phyloP scores from a whole-genome alignment of 495 filamentous ascomycete genomes.

The Friedmanniomyces simplex region DNA sequence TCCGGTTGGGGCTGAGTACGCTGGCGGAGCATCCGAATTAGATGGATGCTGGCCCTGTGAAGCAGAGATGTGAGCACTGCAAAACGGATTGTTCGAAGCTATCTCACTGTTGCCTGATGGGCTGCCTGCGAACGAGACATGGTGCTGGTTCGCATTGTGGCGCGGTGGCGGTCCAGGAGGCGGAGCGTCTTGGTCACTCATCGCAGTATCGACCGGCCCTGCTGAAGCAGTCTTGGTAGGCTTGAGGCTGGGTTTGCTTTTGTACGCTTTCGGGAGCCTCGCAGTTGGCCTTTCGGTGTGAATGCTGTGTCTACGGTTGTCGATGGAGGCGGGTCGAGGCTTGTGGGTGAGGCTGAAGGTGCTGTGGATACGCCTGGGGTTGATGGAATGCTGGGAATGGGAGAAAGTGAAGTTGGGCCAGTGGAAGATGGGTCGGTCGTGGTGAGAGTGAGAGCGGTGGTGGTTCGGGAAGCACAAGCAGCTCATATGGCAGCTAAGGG shows the following conservation, averaged over 20 bases:
- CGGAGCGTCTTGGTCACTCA: conserved; percentile 6
- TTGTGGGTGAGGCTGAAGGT: background rate
- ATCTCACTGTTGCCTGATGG: conserved; percentile 4
- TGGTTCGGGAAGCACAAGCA: conserved; percentile 3
- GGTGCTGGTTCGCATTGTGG: background rate
- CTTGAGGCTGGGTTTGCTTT: background rate
- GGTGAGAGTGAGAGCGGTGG: background rate
- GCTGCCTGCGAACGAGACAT: conserved; percentile 5
- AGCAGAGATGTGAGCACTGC: conserved; percentile 1
- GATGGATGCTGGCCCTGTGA: conserved; percentile 15
- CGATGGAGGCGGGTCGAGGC: background rate
- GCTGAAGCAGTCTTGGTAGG: background rate
- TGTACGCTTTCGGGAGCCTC: background rate
- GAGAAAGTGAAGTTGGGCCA: conserved; percentile 19
- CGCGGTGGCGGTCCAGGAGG: conserved; percentile 31
- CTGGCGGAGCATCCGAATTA: conserved; percentile 3
- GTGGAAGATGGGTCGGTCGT: conserved; percentile 5
- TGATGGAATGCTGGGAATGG: conserved; percentile 6
- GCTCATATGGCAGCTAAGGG: background rate
- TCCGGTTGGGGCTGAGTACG: conserved; percentile 27
- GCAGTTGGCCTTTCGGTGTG: background rate
- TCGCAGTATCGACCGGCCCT: background rate
- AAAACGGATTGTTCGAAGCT: conserved; percentile 9
- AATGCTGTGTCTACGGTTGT: conserved; percentile 9
- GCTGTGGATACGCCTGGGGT: conserved; percentile 10